Base-by-base conservation (phyloP, 1,284 basidiomycete species). In the Rhodotorula sp. region DNA sequence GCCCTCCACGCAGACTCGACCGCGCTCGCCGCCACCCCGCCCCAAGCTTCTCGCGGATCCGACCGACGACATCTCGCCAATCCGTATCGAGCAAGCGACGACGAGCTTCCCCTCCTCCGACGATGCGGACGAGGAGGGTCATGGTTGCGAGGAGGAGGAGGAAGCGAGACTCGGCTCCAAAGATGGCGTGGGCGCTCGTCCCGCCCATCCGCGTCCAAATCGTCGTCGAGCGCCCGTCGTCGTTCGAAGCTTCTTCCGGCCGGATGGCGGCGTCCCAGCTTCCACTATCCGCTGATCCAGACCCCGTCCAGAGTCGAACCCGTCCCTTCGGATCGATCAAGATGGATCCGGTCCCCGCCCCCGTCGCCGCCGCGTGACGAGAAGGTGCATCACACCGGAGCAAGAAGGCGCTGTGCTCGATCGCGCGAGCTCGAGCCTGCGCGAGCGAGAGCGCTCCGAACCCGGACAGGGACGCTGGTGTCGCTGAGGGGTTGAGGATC, bases 241-340 rank as follows among this genome's bases (percentile, higher is more conserved):
- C 3, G 34, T 39, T 39, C 64, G 18, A 21, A 47, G 21, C 65
- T 57, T 21, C 39, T n/a, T 10, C 59, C 15, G 23, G 46, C 18
- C n/a, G 46, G 26, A 60, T 12, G 46, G 46, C 49, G 14, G 29
- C 64, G 31, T 70, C 64, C 60, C 64, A 70, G 23, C 67, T 63
- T 43, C 47, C 64, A 29, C 88, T 46, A 1, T 16, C 39, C 14
- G 39, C 88, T 86, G 85, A 62, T 8, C 60, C 68, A 5, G 16
- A 43, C 1, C 65, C 54, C 15, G 48, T 26, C 31, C 31, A 51
- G 15, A 62, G 56, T 12, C 63, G 64, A 21, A 52, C 48, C 29
- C 43, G 62, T 3, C 68, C 70, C 12, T 59, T 52, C 49, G 59
- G 66, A 5, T 26, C 58, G 16, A 64, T 23, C 34, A 68, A 12